These are phyloP conservation scores for Cudoniella acicularis DNA, from an alignment of 495 filamentous ascomycete genomes.

Conservation along the genomic window DNA sequence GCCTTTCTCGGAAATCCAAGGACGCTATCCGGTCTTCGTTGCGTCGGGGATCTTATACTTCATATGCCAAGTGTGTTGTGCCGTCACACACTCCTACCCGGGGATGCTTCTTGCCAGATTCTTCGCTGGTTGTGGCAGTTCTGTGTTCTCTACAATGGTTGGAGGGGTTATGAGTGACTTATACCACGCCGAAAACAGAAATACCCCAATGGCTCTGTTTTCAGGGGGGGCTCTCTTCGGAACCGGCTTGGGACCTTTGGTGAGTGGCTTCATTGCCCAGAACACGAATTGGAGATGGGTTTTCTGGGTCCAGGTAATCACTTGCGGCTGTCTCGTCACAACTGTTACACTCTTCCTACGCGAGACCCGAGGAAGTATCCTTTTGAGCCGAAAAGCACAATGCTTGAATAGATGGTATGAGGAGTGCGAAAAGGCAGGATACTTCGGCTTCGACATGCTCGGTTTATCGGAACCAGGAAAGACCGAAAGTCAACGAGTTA, in stretches of 20 bases:
- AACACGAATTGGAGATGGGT: slow-evolving; percentile 79
- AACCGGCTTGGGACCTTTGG: slow-evolving; percentile 75
- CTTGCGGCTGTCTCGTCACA: slow-evolving; percentile 57
- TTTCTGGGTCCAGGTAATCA: slow-evolving; percentile 81
- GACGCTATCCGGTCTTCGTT: slow-evolving; percentile 77
- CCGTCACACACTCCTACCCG: slow-evolving; percentile 63
- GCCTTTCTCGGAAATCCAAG: slow-evolving; percentile 85
- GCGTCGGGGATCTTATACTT: slow-evolving; percentile 63
- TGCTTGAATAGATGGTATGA: slow-evolving; percentile 79
- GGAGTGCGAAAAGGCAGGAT: slow-evolving; percentile 60
- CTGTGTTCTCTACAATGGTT: slow-evolving; percentile 88
- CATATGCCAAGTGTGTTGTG: slow-evolving; percentile 70
- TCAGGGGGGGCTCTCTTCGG: slow-evolving; percentile 71
- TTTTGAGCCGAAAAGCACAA: slow-evolving; percentile 73
- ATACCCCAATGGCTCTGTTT: slow-evolving; percentile 89
- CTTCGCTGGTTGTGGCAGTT: slow-evolving; percentile 68
- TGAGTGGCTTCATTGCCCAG: slow-evolving; percentile 66
- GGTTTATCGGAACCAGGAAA: slow-evolving; percentile 2
- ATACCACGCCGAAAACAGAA: slow-evolving; percentile 73
- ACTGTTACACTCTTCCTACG: slow-evolving; percentile 65
- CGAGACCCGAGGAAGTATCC: slow-evolving; percentile 79
- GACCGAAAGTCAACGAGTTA: slow-evolving; percentile 51
- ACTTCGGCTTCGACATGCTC: slow-evolving; percentile 55
- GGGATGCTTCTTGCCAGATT: slow-evolving; percentile 78
- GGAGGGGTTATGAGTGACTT: slow-evolving; percentile 90